Conservation (phyloP, 176 grass and related monocot species). For the Thalia dealbata region DNA sequence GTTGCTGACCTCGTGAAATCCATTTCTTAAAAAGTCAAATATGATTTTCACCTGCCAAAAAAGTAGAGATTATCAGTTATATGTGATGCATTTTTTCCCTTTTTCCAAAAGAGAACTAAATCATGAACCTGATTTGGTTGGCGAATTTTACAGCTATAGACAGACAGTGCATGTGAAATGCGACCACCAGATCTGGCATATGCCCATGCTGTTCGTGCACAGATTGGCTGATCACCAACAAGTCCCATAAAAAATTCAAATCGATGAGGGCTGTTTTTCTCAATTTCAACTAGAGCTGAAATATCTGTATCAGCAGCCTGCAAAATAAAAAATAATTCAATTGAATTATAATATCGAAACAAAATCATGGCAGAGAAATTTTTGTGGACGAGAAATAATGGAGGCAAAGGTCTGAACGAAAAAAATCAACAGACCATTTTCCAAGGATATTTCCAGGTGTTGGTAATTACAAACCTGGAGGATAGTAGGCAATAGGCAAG, state of each 20-base stretch:
- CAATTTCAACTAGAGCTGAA: constrained; percentile 95
- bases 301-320: constrained; percentile 97
- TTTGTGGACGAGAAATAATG: not conserved
- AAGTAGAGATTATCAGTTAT: not conserved
- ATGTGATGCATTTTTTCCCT: not conserved
- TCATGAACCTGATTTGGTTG: constrained; percentile 79
- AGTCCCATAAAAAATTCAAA: constrained; percentile 99
- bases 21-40: constrained; percentile 89
- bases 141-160: constrained; percentile 93
- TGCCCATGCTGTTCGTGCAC: constrained; percentile 91
- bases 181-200: constrained; percentile 89
- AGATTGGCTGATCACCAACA: constrained; percentile 88
- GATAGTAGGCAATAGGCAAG: not conserved
- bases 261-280: constrained; percentile 90
- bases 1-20: constrained; percentile 87
- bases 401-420: not conserved
- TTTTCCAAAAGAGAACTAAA: constrained; percentile 9
- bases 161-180: constrained; percentile 94
- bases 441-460: not conserved
- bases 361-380: not conserved
- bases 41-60: constrained; percentile 93
- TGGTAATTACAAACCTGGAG: not conserved
- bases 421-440: not conserved
- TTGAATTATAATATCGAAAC: not conserved
- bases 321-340: constrained; percentile 12